phyloP scores from a whole-genome alignment of 306 rosid genomes.

The Lablab purpureus region DNA sequence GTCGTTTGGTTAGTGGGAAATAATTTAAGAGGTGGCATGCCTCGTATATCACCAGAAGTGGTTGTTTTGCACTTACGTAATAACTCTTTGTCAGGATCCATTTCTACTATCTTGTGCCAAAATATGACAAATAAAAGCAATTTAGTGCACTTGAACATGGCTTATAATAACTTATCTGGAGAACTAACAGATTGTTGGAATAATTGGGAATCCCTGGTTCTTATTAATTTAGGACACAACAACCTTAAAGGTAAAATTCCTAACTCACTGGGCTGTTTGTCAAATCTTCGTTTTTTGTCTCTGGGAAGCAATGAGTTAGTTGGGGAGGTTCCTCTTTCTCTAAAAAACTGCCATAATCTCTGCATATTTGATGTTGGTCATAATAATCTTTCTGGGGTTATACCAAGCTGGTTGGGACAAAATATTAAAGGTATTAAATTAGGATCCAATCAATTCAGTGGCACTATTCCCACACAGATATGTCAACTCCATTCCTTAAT shows the following conservation, averaged over 20 bases:
- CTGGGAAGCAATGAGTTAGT: neutral
- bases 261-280: conserved; percentile 11
- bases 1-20: neutral
- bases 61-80: neutral
- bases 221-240: neutral
- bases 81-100: conserved; percentile 13
- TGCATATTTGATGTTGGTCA: neutral
- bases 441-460: conserved; percentile 8
- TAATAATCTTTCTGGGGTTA: neutral
- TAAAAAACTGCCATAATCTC: conserved; percentile 2
- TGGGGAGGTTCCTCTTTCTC: conserved; percentile 30
- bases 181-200: conserved; percentile 29
- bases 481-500: conserved; percentile 6
- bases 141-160: neutral
- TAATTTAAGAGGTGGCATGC: conserved; percentile 7
- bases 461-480: neutral
- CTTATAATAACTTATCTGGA: neutral
- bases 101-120: neutral
- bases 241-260: neutral
- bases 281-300: neutral
- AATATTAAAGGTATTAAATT: neutral
- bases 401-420: conserved; percentile 13
- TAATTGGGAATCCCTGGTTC: neutral
- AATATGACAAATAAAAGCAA: neutral
- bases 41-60: neutral